A percentile compares a stretch with the other conserved stretches of the same genome.
phyloP scores from a whole-genome alignment of 805 yeast genomes.

The Candida broadrunensis region DNA sequence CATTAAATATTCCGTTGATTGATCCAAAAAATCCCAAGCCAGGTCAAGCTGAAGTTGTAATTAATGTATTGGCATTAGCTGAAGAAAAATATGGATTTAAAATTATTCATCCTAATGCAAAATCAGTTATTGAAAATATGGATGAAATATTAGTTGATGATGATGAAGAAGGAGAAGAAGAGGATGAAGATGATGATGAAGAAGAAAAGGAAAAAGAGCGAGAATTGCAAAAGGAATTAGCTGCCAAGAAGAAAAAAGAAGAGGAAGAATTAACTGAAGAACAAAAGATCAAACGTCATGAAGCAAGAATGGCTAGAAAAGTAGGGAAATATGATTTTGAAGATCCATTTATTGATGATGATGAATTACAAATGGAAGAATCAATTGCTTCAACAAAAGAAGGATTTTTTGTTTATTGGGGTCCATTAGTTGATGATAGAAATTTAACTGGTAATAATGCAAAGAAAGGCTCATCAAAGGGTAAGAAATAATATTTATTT shows the following conservation, averaged over 20 bases:
- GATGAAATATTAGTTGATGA: slow-evolving; percentile 33
- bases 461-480: slow-evolving; percentile 25
- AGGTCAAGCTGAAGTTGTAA: slow-evolving; percentile 61
- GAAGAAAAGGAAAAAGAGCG: slow-evolving; percentile 9
- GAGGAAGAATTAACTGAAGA: slow-evolving; percentile 34
- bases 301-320: slow-evolving; percentile 56
- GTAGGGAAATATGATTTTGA: slow-evolving; percentile 89
- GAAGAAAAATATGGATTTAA: slow-evolving; percentile 86
- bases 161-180: slow-evolving; percentile 25
- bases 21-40: slow-evolving; percentile 47
- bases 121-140: slow-evolving; percentile 52
- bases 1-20: slow-evolving; percentile 51
- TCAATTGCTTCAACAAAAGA: slow-evolving; percentile 89
- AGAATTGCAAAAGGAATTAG: slow-evolving; percentile 5
- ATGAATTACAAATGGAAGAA: slow-evolving; percentile 89
- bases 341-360: slow-evolving; percentile 96
- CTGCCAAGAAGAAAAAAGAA: slow-evolving; percentile 11
- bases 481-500: slow-evolving; percentile 14
- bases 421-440: slow-evolving; percentile 70
- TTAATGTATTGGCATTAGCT: slow-evolving; percentile 69
- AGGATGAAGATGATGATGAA: slow-evolving; percentile 23
- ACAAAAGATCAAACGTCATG: slow-evolving; percentile 44
- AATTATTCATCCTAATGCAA: slow-evolving; percentile 63
- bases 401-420: slow-evolving; percentile 94
- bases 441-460: slow-evolving; percentile 7